phyloP scores from a whole-genome alignment of 2,329 filamentous ascomycete genomes.

The Penicillium sp. region DNA sequence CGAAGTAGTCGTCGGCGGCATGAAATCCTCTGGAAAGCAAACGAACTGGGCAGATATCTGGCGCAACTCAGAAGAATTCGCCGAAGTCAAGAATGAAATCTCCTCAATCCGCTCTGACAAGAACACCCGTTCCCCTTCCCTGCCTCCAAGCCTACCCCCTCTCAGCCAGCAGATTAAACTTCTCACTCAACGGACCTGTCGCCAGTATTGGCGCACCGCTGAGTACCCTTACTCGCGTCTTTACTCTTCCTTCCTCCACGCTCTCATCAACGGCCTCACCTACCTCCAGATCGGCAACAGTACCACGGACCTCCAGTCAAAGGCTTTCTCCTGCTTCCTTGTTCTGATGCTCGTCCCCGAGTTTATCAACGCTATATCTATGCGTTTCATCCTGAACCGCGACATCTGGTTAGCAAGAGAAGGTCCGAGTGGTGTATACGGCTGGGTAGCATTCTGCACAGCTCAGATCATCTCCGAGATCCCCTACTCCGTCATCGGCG shows the following conservation, averaged over 20 bases:
- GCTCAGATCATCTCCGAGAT: constrained; percentile 69
- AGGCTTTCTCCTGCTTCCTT: constrained; percentile 68
- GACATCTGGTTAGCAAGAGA: constrained; percentile 68
- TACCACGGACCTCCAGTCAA: constrained; percentile 64
- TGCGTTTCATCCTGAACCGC: constrained; percentile 69
- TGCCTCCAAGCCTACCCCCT: constrained; percentile 43
- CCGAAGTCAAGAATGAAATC: constrained; percentile 61
- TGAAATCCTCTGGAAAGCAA: constrained; percentile 49
- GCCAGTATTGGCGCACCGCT: constrained; percentile 70
- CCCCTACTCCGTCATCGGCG: constrained; percentile 61
- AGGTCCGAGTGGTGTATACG: constrained; percentile 67
- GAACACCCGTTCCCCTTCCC: constrained; percentile 36
- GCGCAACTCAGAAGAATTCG: constrained; percentile 60
- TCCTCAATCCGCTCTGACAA: constrained; percentile 56
- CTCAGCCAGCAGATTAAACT: constrained; percentile 60
- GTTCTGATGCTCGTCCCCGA: constrained; percentile 64
- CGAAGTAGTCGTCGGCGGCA: constrained; percentile 57
- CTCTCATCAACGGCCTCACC: constrained; percentile 72
- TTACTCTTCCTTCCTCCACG: constrained; percentile 65
- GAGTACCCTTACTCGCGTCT: constrained; percentile 73
- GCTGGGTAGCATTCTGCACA: constrained; percentile 68
- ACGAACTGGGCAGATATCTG: constrained; percentile 70
- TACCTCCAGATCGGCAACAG: constrained; percentile 67
- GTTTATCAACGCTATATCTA: constrained; percentile 67
- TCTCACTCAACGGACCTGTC: constrained; percentile 67